These are phyloP conservation scores for Spencermartinsiella europaea DNA, from an alignment of 805 yeast species.

Conservation along the genomic window DNA sequence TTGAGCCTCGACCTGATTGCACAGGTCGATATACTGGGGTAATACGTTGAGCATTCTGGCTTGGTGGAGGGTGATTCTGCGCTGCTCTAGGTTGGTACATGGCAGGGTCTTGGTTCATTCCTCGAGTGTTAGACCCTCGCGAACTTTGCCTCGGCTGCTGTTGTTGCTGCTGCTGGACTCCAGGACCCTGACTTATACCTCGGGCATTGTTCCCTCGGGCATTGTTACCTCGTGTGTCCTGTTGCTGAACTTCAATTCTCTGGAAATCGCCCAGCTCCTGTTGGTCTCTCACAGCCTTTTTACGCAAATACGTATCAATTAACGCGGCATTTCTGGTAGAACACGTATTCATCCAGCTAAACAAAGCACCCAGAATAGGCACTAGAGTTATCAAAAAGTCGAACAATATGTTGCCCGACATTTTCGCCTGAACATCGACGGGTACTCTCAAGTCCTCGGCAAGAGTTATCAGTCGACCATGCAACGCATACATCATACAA, in stretches of 20 bases:
- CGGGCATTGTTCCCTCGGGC: background rate
- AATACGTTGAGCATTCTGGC: no score
- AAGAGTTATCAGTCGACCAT: constrained; percentile 56
- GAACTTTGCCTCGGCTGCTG: background rate
- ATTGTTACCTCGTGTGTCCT: background rate
- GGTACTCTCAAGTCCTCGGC: constrained; percentile 63
- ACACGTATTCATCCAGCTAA: constrained; percentile 78
- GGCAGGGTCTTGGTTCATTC: no score
- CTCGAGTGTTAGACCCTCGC: background rate
- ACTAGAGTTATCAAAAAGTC: constrained; percentile 73
- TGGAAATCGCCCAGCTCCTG: constrained; percentile 17
- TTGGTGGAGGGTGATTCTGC: no score
- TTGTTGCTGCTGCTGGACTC: background rate
- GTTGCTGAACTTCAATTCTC: constrained; percentile 11
- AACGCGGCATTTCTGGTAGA: constrained; percentile 86
- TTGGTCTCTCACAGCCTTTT: constrained; percentile 21
- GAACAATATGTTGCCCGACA: constrained; percentile 69
- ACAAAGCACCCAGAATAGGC: constrained; percentile 72
- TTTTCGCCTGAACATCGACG: constrained; percentile 50
- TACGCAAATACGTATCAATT: constrained; percentile 47
- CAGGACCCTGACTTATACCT: background rate
- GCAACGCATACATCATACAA: constrained; percentile 69
- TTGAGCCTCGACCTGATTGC: background rate
- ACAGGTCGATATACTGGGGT: background rate
- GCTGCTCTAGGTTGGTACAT: no score